Conservation (phyloP, 305 asterid genomes). For the Solanum hybrid region DNA sequence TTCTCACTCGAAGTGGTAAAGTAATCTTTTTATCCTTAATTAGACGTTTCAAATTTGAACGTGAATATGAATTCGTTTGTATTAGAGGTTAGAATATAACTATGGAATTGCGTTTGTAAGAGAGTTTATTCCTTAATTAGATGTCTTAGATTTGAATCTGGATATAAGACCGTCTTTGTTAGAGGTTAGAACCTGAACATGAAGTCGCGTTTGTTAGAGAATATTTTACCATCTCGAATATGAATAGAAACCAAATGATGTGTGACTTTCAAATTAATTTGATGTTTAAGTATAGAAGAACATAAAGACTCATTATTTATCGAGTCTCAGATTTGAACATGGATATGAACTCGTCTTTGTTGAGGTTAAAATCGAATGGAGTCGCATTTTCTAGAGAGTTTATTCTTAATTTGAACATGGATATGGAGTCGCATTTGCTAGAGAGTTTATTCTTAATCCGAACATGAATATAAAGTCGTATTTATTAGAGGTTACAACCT, state of each 20-base stretch:
- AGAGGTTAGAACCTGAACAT: background rate
- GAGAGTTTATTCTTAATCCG: too few relatives aligned
- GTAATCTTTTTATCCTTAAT: background rate
- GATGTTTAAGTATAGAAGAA: background rate
- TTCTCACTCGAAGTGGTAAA: background rate
- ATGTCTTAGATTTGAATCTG: too few relatives aligned
- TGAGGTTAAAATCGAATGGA: background rate
- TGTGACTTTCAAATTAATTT: background rate
- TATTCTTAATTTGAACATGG: background rate
- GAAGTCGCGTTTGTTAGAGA: accelerated
- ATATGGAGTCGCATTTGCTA: background rate
- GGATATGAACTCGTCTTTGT: too few relatives aligned
- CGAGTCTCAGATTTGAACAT: too few relatives aligned
- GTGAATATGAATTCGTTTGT: too few relatives aligned
- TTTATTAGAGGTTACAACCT: too few relatives aligned
- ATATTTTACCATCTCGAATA: too few relatives aligned
- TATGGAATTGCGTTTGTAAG: background rate
- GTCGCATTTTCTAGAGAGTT: background rate
- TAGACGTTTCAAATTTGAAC: background rate
- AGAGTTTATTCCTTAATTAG: too few relatives aligned
- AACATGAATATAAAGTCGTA: background rate
- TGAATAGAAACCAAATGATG: background rate
- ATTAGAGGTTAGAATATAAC: too few relatives aligned
- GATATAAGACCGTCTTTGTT: background rate
- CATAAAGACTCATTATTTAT: background rate